Evolutionary conservation across 2,329 filamentous ascomycete genomes (phyloP).

Genomic region (Diplodia sapinea): DNA sequence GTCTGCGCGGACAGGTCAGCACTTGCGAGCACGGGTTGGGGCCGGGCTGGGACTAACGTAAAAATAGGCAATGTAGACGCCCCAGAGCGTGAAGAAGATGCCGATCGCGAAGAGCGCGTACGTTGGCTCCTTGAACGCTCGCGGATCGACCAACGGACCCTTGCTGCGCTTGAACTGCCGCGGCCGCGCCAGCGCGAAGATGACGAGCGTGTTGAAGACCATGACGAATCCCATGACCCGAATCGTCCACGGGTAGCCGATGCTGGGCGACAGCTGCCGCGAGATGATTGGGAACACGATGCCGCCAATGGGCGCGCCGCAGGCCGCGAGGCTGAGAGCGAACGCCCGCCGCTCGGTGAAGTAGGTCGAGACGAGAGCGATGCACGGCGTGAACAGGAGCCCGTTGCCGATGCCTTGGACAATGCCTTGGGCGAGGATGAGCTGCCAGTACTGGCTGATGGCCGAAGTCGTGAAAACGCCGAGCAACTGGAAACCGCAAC

Average conservation of each 20-base stretch:
- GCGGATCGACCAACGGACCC: constrained; percentile 59
- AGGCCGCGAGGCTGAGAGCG: constrained; percentile 40
- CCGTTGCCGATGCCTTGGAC: constrained; percentile 56
- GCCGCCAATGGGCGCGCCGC: constrained; percentile 33
- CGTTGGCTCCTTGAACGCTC: constrained; percentile 61
- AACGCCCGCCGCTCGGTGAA: constrained; percentile 42
- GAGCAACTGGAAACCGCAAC: constrained; percentile 46
- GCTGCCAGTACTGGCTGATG: constrained; percentile 44
- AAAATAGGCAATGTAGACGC: constrained; percentile 63
- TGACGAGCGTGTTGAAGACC: constrained; percentile 40
- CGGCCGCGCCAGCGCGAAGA: constrained; percentile 48
- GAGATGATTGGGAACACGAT: constrained; percentile 35
- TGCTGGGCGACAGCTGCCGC: constrained; percentile 28
- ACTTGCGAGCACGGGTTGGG: too few relatives aligned
- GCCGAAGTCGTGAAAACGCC: constrained; percentile 55
- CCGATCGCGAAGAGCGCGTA: constrained; percentile 56
- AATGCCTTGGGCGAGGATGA: constrained; percentile 45
- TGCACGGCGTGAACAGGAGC: constrained; percentile 46
- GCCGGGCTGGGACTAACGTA: constrained; percentile 45
- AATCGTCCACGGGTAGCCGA: constrained; percentile 36
- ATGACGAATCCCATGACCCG: constrained; percentile 52
- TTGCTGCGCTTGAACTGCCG: constrained; percentile 36
- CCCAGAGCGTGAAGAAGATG: constrained; percentile 54
- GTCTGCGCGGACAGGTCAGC: too few relatives aligned
- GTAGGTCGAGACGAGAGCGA: constrained; percentile 48